Evolutionary conservation across 805 yeast genomes (phyloP).

Genomic region (Wickerhamomyces subpelliculosus): DNA sequence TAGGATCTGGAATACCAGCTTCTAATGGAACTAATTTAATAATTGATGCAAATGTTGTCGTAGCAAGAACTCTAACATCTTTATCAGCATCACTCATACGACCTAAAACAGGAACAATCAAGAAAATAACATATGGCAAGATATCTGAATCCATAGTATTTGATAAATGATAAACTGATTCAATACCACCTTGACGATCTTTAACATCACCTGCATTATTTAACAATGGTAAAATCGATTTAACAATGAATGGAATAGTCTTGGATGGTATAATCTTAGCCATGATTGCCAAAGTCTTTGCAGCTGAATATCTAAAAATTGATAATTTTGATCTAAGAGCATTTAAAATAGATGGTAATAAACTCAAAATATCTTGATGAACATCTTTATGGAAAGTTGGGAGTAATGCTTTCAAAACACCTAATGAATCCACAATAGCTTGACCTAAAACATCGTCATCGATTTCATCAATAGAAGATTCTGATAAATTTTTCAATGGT

Average conservation of each 20-base stretch:
- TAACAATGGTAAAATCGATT: constrained; percentile 69
- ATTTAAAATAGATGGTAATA: constrained; percentile 43
- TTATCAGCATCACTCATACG: constrained; percentile 94
- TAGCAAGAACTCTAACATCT: constrained; percentile 84
- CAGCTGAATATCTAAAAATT: constrained; percentile 83
- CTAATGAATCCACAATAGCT: constrained; percentile 76
- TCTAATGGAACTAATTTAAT: constrained; percentile 94
- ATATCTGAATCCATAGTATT: constrained; percentile 81
- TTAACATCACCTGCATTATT: constrained; percentile 63
- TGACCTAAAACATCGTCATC: constrained; percentile 62
- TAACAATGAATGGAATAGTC: constrained; percentile 76
- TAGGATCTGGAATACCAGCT: constrained; percentile 95
- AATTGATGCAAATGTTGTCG: constrained; percentile 93
- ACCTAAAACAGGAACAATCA: constrained; percentile 94
- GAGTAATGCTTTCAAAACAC: constrained; percentile 67
- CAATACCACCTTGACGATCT: constrained; percentile 91
- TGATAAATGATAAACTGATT: constrained; percentile 80
- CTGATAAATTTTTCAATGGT: constrained; percentile 42
- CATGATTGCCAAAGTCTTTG: constrained; percentile 79
- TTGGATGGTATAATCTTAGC: constrained; percentile 61
- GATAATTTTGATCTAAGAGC: constrained; percentile 66
- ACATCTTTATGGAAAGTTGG: constrained; percentile 50
- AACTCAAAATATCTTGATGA: constrained; percentile 40
- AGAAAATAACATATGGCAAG: constrained; percentile 88
- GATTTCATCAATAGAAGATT: constrained; percentile 23